These are phyloP conservation scores for Agrostemma githago DNA, from an alignment of 148 eudicot genomes.

Conservation along the genomic window DNA sequence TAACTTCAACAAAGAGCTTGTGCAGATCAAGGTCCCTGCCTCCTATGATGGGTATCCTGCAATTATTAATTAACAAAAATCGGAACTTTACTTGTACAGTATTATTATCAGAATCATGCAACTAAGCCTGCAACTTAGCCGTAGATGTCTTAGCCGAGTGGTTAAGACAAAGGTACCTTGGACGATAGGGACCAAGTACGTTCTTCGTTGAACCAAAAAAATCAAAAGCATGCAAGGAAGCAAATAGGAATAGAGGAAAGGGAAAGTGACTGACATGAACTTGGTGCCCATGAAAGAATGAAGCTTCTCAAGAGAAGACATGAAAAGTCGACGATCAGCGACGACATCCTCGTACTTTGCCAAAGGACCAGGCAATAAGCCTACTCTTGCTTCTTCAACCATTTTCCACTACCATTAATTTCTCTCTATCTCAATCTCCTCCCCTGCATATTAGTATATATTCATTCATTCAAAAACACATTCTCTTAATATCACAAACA, in stretches of 20 bases:
- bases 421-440: background rate
- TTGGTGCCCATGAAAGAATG: constrained; percentile 84
- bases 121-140: no score
- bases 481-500: background rate
- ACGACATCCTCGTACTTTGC: constrained; percentile 71
- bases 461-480: background rate
- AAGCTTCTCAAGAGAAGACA: constrained; percentile 66
- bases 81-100: background rate
- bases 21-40: constrained; percentile 88
- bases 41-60: constrained; percentile 86
- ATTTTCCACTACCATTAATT: constrained; percentile 6
- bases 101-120: no score
- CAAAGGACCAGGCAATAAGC: constrained; percentile 38
- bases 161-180: no score
- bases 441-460: background rate
- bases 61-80: constrained; percentile 15
- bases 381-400: constrained; percentile 32
- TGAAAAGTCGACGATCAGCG: constrained; percentile 48
- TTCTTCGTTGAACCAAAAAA: no score
- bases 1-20: constrained; percentile 91
- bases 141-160: no score
- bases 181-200: no score
- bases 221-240: no score
- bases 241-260: background rate
- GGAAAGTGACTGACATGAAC: constrained; percentile 64